Evolutionary conservation across 164 flowering plant species (phyloP).

Genomic region (Berberis thunbergii): DNA sequence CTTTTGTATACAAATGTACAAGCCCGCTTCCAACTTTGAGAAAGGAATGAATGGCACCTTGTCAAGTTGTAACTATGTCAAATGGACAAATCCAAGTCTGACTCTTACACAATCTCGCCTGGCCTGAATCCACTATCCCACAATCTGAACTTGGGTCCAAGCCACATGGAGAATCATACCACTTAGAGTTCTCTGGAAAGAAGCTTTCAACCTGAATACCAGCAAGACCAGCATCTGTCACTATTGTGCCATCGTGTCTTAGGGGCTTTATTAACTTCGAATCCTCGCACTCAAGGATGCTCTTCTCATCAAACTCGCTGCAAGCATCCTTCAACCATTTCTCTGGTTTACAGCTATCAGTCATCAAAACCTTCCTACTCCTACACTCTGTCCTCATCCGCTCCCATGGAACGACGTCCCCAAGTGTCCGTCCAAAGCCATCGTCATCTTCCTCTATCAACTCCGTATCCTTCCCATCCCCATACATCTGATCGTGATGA

Average conservation of each 20-base stretch:
- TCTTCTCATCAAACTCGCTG: conserved; percentile 75
- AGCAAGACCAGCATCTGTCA: conserved; percentile 64
- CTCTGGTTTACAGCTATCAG: conserved; percentile 67
- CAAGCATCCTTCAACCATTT: conserved; percentile 69
- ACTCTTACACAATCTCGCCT: conserved; percentile 58
- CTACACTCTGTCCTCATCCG: conserved; percentile 63
- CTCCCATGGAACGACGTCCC: conserved; percentile 77
- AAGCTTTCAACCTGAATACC: conserved; percentile 86
- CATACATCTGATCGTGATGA: conserved; percentile 53
- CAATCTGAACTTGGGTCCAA: conserved; percentile 73
- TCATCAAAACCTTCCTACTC: conserved; percentile 53
- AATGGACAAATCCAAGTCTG: conserved; percentile 19
- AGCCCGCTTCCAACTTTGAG: conserved; percentile 31
- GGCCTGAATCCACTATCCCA: conserved; percentile 71
- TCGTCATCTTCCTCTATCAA: conserved; percentile 90
- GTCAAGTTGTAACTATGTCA: conserved; percentile 21
- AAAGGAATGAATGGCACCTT: conserved; percentile 20
- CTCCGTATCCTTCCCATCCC: conserved; percentile 67
- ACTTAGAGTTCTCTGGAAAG: conserved; percentile 81
- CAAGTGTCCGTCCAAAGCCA: conserved; percentile 69
- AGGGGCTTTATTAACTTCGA: conserved; percentile 75
- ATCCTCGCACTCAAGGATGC: conserved; percentile 73
- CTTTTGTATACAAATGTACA: conserved; percentile 55
- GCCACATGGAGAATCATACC: conserved; percentile 94
- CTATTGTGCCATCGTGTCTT: conserved; percentile 63